phyloP scores from a whole-genome alignment of 176 grass and related monocot genomes.

The Raddia distichophylla region DNA sequence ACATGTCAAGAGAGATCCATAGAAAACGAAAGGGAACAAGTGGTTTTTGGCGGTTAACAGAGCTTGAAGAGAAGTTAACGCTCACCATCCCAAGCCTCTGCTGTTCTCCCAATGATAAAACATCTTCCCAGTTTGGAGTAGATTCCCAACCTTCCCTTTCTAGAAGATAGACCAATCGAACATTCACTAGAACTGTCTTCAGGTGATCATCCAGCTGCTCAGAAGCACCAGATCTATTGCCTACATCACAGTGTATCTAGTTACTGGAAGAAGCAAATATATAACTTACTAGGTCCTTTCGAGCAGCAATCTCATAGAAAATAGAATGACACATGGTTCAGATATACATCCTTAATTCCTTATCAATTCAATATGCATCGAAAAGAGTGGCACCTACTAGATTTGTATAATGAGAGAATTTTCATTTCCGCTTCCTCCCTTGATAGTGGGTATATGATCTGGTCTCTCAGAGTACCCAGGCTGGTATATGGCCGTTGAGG shows the following conservation, averaged over 20 bases:
- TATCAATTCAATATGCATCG: constrained; percentile 2
- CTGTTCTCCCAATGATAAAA: constrained; percentile 91
- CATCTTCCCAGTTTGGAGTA: constrained; percentile 89
- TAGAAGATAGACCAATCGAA: constrained; percentile 87
- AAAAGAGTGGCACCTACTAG: constrained; percentile 47
- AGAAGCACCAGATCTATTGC: constrained; percentile 51
- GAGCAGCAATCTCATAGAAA: not conserved
- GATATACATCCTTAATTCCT: constrained; percentile 13
- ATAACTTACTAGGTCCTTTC: not conserved
- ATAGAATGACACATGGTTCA: not conserved
- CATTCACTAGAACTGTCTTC: constrained; percentile 80
- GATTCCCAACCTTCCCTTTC: constrained; percentile 98
- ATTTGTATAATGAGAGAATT: constrained; percentile 49
- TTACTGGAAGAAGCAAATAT: constrained; percentile 28
- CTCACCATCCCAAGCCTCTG: constrained; percentile 96
- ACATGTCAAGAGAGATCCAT: not conserved
- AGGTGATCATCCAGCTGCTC: constrained; percentile 76
- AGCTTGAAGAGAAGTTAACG: constrained; percentile 19
- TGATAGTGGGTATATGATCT: constrained; percentile 95
- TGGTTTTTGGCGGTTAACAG: not conserved
- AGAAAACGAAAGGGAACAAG: not conserved
- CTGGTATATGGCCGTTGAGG: constrained; percentile 97
- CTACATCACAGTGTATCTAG: constrained; percentile 30
- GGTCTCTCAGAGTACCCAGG: constrained; percentile 91
- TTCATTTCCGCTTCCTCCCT: constrained; percentile 71